A percentile compares a stretch with the other conserved stretches of the same genome.
These are phyloP conservation scores for Lepiota subincarnata DNA, from an alignment of 768 basidiomycete genomes.

Conservation along the genomic window DNA sequence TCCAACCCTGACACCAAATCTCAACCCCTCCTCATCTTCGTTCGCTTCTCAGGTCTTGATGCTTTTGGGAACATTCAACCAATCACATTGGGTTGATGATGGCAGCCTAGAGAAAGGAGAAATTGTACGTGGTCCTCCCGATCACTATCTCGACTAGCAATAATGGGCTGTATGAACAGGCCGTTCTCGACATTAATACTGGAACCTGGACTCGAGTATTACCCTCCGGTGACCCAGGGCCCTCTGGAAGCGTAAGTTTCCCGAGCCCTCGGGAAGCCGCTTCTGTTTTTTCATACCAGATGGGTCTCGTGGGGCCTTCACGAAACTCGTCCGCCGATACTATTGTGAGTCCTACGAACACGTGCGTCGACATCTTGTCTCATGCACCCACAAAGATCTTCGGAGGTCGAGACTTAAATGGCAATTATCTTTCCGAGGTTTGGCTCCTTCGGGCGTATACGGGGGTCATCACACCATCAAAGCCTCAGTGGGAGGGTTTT, in stretches of 20 bases:
- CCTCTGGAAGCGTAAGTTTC: conserved; percentile 42
- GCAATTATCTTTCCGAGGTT: conserved; percentile 66
- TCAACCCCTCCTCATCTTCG: conserved; percentile 48
- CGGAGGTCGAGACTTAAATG: conserved; percentile 66
- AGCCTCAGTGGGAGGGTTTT: conserved; percentile 58
- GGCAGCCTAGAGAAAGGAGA: conserved; percentile 62
- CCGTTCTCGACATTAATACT: conserved; percentile 55
- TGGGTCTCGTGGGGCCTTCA: conserved; percentile 53
- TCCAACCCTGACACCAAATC: conserved; percentile 57
- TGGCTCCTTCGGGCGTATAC: conserved; percentile 77
- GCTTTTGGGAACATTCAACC: conserved; percentile 63
- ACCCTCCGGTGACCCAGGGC: conserved; percentile 71
- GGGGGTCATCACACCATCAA: conserved; percentile 52
- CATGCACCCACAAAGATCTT: conserved; percentile 44
- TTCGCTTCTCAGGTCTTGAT: conserved; percentile 67
- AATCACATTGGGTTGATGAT: conserved; percentile 62
- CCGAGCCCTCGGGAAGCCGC: conserved; percentile 73
- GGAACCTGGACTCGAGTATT: conserved; percentile 70
- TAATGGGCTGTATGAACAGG: conserved; percentile 31
- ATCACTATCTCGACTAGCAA: not conserved
- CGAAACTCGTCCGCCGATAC: conserved; percentile 55
- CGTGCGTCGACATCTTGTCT: not conserved
- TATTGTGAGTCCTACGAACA: conserved; percentile 36
- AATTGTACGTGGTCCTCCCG: conserved; percentile 45
- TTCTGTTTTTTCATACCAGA: conserved; percentile 50